A percentile compares a stretch with the other conserved stretches of the same genome.
These are phyloP conservation scores for Blastomyces gilchristii DNA, from an alignment of 2,329 filamentous ascomycete genomes.

Conservation along the genomic window DNA sequence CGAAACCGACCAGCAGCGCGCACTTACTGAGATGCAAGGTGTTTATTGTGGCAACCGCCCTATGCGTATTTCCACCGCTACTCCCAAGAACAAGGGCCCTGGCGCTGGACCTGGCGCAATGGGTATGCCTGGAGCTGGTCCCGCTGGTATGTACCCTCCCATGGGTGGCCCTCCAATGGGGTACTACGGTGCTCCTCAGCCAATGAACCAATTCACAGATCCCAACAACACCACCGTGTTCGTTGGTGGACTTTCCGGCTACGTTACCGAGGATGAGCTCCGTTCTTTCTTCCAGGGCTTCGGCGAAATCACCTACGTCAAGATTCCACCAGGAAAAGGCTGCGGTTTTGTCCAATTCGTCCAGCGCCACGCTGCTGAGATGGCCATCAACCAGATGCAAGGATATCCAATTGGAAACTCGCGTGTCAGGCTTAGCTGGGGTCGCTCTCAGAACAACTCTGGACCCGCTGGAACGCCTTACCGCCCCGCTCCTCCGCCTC, in stretches of 20 bases:
- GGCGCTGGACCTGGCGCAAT: slow-evolving; percentile 41
- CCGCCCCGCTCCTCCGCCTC: slow-evolving; percentile 76
- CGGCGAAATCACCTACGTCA: slow-evolving; percentile 98
- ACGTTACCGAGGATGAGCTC: slow-evolving; percentile 98
- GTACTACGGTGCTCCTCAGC: slow-evolving; percentile 59
- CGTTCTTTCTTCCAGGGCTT: slow-evolving; percentile 99
- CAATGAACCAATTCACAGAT: slow-evolving; percentile 99
- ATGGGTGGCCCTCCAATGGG: slow-evolving; percentile 61
- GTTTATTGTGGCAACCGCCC: slow-evolving; percentile 98
- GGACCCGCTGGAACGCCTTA: slow-evolving; percentile 92
- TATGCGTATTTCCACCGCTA: slow-evolving; percentile 96
- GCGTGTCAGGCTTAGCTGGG: slow-evolving; percentile 93
- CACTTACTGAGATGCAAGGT: slow-evolving; percentile 95
- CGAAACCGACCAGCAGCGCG: slow-evolving; percentile 90
- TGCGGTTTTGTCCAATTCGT: slow-evolving; percentile 99
- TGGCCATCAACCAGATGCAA: slow-evolving; percentile 99
- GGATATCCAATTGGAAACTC: slow-evolving; percentile 99
- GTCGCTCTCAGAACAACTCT: slow-evolving; percentile 97
- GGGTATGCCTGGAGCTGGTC: slow-evolving; percentile 39
- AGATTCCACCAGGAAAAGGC: slow-evolving; percentile 97
- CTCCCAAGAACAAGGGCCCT: slow-evolving; percentile 75
- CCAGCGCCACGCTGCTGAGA: slow-evolving; percentile 95
- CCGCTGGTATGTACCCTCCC: slow-evolving; percentile 53
- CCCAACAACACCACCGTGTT: slow-evolving; percentile 99
- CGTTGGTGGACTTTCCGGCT: slow-evolving; percentile 90